These are phyloP conservation scores for Stenocarpella maydis DNA, from an alignment of 2,329 filamentous ascomycete species.

Conservation along the genomic window DNA sequence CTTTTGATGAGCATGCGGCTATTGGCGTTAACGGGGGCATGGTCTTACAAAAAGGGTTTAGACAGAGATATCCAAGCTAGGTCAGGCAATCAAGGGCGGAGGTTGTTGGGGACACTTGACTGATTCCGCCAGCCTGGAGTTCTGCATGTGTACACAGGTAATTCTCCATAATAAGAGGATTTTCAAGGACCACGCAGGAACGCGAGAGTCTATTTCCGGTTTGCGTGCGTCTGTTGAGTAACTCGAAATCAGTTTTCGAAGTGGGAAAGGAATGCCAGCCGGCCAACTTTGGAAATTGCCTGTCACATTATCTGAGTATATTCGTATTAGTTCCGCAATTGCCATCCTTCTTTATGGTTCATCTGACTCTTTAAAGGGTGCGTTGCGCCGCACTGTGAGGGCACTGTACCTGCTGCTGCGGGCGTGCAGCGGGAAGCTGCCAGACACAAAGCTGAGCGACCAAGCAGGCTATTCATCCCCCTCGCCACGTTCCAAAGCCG, in stretches of 20 bases:
- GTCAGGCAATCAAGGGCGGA: neutral
- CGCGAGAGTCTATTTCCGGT: neutral
- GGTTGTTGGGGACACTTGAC: neutral
- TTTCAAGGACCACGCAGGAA: neutral
- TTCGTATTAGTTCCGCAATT: neutral
- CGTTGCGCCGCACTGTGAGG: constrained; percentile 3
- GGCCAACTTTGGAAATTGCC: neutral
- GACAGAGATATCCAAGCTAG: constrained; percentile 33
- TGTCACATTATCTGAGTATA: too few species aligned
- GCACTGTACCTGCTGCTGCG: constrained; percentile 11
- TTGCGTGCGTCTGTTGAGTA: neutral
- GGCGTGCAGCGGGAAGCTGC: neutral
- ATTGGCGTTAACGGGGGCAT: constrained; percentile 25
- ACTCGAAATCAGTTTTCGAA: neutral
- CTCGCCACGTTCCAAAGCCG: neutral
- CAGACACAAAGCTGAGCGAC: neutral
- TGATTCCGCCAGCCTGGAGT: neutral
- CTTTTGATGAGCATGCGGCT: neutral
- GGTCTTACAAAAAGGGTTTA: constrained; percentile 23
- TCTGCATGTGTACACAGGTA: too few species aligned
- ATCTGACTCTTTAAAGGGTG: neutral
- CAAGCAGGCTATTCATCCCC: neutral
- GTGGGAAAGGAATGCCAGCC: neutral
- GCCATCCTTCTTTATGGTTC: neutral
- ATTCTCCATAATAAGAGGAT: neutral